Evolutionary conservation across 768 basidiomycete species (phyloP).

Genomic region (Kwoniella heveanensis): DNA sequence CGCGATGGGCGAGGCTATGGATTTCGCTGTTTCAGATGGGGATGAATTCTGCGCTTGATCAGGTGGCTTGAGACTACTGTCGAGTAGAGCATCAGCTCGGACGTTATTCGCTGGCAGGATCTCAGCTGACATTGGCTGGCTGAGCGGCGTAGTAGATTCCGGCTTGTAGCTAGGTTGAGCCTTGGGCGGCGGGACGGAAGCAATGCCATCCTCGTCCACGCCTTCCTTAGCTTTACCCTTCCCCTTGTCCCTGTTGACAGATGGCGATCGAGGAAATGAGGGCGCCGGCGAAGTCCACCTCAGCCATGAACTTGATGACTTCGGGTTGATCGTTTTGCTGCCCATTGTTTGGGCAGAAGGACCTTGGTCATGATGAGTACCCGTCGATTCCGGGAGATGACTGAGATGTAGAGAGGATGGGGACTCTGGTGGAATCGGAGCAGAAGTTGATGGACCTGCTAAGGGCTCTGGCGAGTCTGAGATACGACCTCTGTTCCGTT

Average conservation of each 20-base stretch:
- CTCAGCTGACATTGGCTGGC: too few relatives aligned
- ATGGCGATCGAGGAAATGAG: conserved; percentile 34
- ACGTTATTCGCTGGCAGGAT: neutral
- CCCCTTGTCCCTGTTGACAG: conserved; percentile 22
- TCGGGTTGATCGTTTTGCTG: conserved; percentile 36
- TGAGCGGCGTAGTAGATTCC: too few relatives aligned
- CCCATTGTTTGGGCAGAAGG: neutral
- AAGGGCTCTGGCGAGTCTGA: conserved; percentile 6
- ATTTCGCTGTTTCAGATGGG: neutral
- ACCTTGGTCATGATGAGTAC: neutral
- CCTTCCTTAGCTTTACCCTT: conserved; percentile 29
- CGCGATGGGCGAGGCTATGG: neutral
- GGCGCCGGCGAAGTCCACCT: conserved; percentile 42
- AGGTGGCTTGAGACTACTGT: neutral
- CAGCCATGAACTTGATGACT: conserved; percentile 45
- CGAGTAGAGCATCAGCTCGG: neutral
- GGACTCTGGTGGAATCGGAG: neutral
- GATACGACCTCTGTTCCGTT: conserved; percentile 5
- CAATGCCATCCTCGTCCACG: neutral
- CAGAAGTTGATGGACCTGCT: conserved; percentile 28
- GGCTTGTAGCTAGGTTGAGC: neutral
- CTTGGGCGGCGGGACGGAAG: neutral
- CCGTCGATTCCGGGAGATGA: neutral
- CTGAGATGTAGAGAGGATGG: neutral
- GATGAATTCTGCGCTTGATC: neutral